phyloP scores from a whole-genome alignment of 306 rosid species.

The Vigna hirtella region DNA sequence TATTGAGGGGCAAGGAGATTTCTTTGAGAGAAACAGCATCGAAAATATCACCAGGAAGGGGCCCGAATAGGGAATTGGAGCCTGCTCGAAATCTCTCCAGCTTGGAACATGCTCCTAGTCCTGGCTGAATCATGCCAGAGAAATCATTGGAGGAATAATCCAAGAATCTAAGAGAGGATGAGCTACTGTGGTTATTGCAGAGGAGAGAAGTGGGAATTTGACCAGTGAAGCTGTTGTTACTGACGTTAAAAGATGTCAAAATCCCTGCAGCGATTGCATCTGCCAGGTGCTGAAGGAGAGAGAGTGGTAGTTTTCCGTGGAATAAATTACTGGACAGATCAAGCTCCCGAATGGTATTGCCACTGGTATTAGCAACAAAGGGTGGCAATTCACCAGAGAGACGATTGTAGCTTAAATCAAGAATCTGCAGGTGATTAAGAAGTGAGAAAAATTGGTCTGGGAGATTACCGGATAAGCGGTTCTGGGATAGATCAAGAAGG shows the following conservation, averaged over 20 bases:
- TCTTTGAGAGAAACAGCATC: slow-evolving; percentile 48
- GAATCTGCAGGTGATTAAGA: slow-evolving; percentile 49
- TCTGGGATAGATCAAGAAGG: slow-evolving; percentile 67
- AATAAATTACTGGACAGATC: slow-evolving; percentile 76
- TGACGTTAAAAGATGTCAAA: slow-evolving; percentile 68
- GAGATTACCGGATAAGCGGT: slow-evolving; percentile 56
- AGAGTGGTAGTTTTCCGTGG: slow-evolving; percentile 61
- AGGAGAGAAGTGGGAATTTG: slow-evolving; percentile 58
- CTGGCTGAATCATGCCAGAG: slow-evolving; percentile 47
- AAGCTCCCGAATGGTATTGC: slow-evolving; percentile 38
- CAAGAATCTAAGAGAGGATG: slow-evolving; percentile 52
- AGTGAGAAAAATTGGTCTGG: slow-evolving; percentile 51
- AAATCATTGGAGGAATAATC: slow-evolving; percentile 73
- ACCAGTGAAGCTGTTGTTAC: slow-evolving; percentile 76
- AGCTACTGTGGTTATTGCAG: slow-evolving; percentile 40
- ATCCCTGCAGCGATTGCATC: slow-evolving; percentile 40
- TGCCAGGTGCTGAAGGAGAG: slow-evolving; percentile 49
- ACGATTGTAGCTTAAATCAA: slow-evolving; percentile 63
- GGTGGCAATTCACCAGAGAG: slow-evolving; percentile 54
- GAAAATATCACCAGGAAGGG: slow-evolving; percentile 66
- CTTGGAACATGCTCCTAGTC: slow-evolving; percentile 64
- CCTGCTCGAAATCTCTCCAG: slow-evolving; percentile 76
- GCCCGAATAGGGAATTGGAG: slow-evolving; percentile 62
- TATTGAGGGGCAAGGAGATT: slow-evolving; percentile 66
- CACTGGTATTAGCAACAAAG: slow-evolving; percentile 1